Percentiles rank a stretch among this genome's conserved stretches.
Evolutionary conservation across 805 yeast genomes (phyloP).

Genomic region (Ogataea populi-albae): DNA sequence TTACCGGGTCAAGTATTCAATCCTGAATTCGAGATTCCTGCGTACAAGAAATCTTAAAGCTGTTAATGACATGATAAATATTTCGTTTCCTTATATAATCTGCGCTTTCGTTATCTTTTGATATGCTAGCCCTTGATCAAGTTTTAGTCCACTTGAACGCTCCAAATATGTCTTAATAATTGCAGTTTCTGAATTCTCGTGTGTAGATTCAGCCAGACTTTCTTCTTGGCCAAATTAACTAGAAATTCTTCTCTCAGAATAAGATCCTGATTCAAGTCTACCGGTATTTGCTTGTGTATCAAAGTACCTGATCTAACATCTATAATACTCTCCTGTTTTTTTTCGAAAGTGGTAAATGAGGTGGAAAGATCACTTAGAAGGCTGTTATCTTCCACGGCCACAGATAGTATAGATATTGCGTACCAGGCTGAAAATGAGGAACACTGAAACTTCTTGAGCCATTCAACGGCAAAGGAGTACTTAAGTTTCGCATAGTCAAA

Average conservation of each 20-base stretch:
- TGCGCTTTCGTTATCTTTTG: not conserved
- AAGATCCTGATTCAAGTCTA: conserved; percentile 12
- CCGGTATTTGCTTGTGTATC: not conserved
- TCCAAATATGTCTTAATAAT: conserved; percentile 2
- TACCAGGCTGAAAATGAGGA: conserved; percentile 14
- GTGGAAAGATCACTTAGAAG: conserved; percentile 2
- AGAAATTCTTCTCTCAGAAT: conserved; percentile 15
- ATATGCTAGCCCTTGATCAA: conserved; percentile 1
- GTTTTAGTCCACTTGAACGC: conserved; percentile 3
- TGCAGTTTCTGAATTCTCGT: conserved; percentile 6
- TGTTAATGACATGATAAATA: not conserved
- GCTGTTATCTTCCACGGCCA: not conserved
- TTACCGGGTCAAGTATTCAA: conserved; percentile 77
- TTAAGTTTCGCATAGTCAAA: not conserved
- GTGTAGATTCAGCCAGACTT: too few relatives aligned
- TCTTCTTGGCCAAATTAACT: conserved; percentile 12
- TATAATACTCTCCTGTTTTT: conserved; percentile 2
- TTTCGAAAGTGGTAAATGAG: conserved; percentile 10
- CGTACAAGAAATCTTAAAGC: conserved; percentile 46
- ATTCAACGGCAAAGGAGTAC: conserved; percentile 8
- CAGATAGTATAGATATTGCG: conserved; percentile 3
- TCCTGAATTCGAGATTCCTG: conserved; percentile 66
- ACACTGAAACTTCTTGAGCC: conserved; percentile 11
- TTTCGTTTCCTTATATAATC: not conserved
- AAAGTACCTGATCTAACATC: conserved; percentile 1